Evolutionary conservation across 129 eudicot genomes (phyloP), one percentile per base, ranked within the genome.

Genomic region (Flaveria robusta): DNA sequence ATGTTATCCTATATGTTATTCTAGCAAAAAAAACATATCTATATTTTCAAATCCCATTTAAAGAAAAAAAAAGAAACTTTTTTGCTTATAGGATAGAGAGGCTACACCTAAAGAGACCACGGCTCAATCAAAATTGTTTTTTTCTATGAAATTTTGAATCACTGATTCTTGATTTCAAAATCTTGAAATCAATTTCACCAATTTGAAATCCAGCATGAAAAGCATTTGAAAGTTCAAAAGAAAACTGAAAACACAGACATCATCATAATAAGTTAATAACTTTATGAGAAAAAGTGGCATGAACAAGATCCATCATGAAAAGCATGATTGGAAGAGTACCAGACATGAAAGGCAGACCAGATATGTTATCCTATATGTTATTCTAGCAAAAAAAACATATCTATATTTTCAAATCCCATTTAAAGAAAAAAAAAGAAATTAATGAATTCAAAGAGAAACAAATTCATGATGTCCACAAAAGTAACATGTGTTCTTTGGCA

Each of bases 231-330:
- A 65, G 37, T 56, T 52, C n/a, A 65, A 72, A 72, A 79, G 68
- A 60, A 64, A 47, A 79, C 63, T 42, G 27, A 73, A 72, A 52
- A 43, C 52, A 74, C 79, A 74, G 1, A 16, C 63, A 73, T 55
- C 31, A 74, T 73, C 14, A 80, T 45, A 80, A 52, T n/a, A n/a
- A n/a, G n/a, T n/a, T n/a, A n/a, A n/a, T 56, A 66, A 42, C 74
- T 66, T 80, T 80, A 65, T 73, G 60, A 43, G 62, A 74, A 81
- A 62, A 82, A 75, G 76, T 76, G 50, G 81, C 46, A 76, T 82
- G 81, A 82, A 76, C 77, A 71, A 70, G 73, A 76, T 71, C 85
- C 85, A 76, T 71, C 13, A 71, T 67, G 55, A 67, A 80, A 80
- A 74, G 79, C 79, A 80, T 82, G 85, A 77, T 77, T 82, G 78